phyloP scores from a whole-genome alignment of 345 rosid genomes.

The Eucalyptus curtisii region DNA sequence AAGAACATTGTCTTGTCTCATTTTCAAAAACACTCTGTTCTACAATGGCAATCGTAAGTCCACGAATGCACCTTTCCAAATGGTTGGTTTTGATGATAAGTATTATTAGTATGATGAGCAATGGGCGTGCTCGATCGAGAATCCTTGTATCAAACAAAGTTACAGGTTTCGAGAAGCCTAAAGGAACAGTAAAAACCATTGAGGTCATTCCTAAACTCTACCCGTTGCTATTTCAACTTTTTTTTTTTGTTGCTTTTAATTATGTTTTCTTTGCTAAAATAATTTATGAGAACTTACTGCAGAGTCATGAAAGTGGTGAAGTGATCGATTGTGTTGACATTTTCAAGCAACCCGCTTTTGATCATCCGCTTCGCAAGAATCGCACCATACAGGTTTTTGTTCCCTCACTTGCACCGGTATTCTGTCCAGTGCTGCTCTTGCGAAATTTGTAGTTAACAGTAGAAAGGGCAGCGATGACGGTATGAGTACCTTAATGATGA shows the following conservation, averaged over 20 bases:
- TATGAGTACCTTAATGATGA: neutral
- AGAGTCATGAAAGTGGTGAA: neutral
- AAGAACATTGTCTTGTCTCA: neutral
- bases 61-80: neutral
- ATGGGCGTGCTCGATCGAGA: neutral
- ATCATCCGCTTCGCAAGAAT: slow-evolving; percentile 1
- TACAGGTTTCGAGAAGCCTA: neutral
- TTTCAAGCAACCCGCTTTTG: slow-evolving; percentile 8
- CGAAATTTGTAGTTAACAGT: too few species aligned
- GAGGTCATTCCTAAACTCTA: neutral
- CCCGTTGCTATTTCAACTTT: neutral
- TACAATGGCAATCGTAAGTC: neutral
- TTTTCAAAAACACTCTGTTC: neutral
- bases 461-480: too few species aligned
- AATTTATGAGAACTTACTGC: neutral
- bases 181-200: neutral
- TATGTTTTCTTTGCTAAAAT: neutral
- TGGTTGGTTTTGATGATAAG: neutral
- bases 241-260: too few species aligned
- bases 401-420: too few species aligned
- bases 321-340: slow-evolving; percentile 8
- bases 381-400: too few species aligned
- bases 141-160: neutral
- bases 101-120: neutral
- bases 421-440: too few species aligned